Conservation (phyloP, 371 early-diverging fungal genomes). For the Mucor circinelloides region DNA sequence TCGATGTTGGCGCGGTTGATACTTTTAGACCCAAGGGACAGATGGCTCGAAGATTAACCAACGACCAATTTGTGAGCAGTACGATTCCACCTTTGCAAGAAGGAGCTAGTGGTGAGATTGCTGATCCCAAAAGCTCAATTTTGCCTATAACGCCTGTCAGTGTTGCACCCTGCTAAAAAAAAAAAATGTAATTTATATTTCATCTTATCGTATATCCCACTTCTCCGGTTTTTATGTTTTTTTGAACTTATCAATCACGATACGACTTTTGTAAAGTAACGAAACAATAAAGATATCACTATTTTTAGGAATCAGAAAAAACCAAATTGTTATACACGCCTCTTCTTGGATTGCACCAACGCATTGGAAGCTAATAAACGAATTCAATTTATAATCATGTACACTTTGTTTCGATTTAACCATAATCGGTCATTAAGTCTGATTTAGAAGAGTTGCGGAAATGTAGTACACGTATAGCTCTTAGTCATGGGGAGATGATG, state of each 20-base stretch:
- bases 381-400: too few species aligned
- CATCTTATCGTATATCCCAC: background rate
- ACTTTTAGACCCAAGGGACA: conserved; percentile 72
- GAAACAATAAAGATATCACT: background rate
- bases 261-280: background rate
- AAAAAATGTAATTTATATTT: background rate
- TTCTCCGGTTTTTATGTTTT: background rate
- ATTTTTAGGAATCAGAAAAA: too few species aligned
- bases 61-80: conserved; percentile 19
- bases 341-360: too few species aligned
- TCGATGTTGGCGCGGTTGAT: conserved; percentile 86
- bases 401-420: too few species aligned
- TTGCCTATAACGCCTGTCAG: conserved; percentile 27
- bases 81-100: conserved; percentile 1
- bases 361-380: too few species aligned
- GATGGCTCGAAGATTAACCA: conserved; percentile 14
- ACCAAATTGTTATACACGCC: too few species aligned
- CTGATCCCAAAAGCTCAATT: conserved; percentile 28
- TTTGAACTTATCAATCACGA: background rate
- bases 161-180: background rate
- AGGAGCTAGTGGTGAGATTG: conserved; percentile 52
- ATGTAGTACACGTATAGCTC: too few species aligned
- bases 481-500: too few species aligned
- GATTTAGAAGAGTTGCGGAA: too few species aligned
- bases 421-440: too few species aligned